Evolutionary conservation across 169 alveolate species (phyloP), one percentile per base, ranked within the genome.

Genomic region (Babesia divergens): DNA sequence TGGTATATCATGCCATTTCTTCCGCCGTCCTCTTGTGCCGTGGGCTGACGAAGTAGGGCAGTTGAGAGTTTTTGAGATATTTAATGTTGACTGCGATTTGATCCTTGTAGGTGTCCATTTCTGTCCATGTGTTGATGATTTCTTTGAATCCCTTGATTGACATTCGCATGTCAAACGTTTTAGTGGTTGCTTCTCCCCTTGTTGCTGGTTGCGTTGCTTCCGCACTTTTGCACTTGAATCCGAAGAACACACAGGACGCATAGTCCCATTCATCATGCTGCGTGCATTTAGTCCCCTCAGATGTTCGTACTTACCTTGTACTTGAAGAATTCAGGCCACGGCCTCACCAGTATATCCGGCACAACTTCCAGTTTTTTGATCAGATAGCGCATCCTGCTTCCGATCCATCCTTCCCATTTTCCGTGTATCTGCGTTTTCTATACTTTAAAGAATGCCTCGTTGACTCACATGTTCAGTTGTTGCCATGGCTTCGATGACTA

Each of bases 321-420:
- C 56, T 80, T 80, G 55, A 80, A 69, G 66, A 70, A 80, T 42
- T 75, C 80, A 3, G 95, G 95, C 83, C 87, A 75, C 20, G 95
- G 95, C 44, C 95, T 77, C 24, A 91, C 89, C 37, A 67, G 89
- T 29, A 89, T 84, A 59, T 89, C 84, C 49, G 80, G 84, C 40
- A 91, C 74, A 3, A 84, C 68, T 64, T 91, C 95, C 54, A 91
- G 54, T 55, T 88, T 91, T 62, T 86, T 85, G 22, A 91, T 89
- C 38, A 91, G 76, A 32, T 90, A 70, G 32, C 95, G 67, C 65
- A 91, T 74, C 65, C 92, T 74, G 55, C 94, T 87, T 55, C 90
- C 94, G 34, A 91, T 90, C 94, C 94, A 90, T 1, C 95, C 95
- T 40, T 87, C 84, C 94, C 94, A 91, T 59, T 69, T 82, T 54